These are phyloP conservation scores for Blastobotrys aristatus DNA, from an alignment of 1,139 yeast genomes.

Conservation along the genomic window DNA sequence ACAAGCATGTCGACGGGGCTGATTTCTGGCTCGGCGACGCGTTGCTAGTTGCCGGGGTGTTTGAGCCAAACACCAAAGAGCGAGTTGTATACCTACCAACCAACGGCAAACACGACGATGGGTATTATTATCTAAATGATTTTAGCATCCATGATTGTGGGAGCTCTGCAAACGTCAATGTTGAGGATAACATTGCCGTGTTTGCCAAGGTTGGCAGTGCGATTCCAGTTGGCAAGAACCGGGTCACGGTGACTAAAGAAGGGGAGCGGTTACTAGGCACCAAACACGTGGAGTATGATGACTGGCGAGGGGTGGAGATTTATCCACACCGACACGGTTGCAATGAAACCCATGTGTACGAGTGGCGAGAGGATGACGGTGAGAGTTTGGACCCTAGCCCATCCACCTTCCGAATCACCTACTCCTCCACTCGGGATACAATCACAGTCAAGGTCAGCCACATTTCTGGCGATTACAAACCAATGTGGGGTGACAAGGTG, in stretches of 20 bases:
- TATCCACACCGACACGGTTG: not conserved
- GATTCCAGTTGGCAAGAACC: not conserved
- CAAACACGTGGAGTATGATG: not conserved
- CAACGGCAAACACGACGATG: not conserved
- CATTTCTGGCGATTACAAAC: not conserved
- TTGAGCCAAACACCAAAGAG: not conserved
- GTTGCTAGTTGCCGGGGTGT: not conserved
- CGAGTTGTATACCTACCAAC: not conserved
- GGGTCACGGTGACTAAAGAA: not conserved
- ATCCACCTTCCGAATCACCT: not conserved
- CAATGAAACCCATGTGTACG: not conserved
- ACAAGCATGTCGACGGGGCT: not conserved
- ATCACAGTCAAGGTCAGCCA: not conserved
- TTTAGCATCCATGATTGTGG: not conserved
- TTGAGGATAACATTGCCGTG: constrained; percentile 1
- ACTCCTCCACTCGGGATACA: not conserved
- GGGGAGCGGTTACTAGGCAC: not conserved
- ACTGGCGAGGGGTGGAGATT: not conserved
- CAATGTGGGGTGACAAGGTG: not conserved
- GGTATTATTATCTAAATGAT: not conserved
- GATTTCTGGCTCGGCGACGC: constrained; percentile 1
- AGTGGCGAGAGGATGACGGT: not conserved
- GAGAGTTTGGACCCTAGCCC: not conserved
- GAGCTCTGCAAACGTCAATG: not conserved
- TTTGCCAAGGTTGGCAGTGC: not conserved